phyloP scores from a whole-genome alignment of 352 stramenopile species.

The Plasmopara viticola region DNA sequence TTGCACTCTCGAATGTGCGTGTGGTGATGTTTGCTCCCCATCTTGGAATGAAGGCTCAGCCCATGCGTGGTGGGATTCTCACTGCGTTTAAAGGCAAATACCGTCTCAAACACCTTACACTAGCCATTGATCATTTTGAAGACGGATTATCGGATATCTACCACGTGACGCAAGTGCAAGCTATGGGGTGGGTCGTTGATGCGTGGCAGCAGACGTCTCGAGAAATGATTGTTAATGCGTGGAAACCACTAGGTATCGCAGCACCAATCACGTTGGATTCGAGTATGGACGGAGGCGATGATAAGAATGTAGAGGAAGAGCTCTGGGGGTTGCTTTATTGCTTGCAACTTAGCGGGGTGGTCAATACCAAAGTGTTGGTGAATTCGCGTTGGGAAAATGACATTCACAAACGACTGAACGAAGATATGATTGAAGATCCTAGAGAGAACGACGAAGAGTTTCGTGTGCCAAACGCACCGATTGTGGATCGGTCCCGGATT shows the following conservation, averaged over 20 bases:
- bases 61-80: constrained; percentile 79
- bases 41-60: constrained; percentile 81
- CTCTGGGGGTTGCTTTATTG: constrained; percentile 83
- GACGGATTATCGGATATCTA: constrained; percentile 75
- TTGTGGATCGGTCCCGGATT: constrained; percentile 25
- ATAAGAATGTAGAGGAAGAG: constrained; percentile 86
- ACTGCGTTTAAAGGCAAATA: constrained; percentile 83
- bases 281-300: constrained; percentile 40
- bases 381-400: constrained; percentile 87
- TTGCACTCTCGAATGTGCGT: constrained; percentile 80
- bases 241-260: constrained; percentile 66
- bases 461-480: constrained; percentile 48
- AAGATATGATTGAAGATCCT: constrained; percentile 84
- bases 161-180: constrained; percentile 77
- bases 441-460: constrained; percentile 81
- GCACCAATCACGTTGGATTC: constrained; percentile 62
- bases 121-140: constrained; percentile 79
- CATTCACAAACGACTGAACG: constrained; percentile 84
- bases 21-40: constrained; percentile 82
- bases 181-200: constrained; percentile 83
- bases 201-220: constrained; percentile 74
- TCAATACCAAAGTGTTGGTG: constrained; percentile 84
- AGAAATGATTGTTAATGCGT: constrained; percentile 72
- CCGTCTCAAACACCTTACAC: constrained; percentile 76
- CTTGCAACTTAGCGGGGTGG: constrained; percentile 71